Base-by-base conservation (phyloP, 805 yeast species). In the Huiozyma sinensis region DNA sequence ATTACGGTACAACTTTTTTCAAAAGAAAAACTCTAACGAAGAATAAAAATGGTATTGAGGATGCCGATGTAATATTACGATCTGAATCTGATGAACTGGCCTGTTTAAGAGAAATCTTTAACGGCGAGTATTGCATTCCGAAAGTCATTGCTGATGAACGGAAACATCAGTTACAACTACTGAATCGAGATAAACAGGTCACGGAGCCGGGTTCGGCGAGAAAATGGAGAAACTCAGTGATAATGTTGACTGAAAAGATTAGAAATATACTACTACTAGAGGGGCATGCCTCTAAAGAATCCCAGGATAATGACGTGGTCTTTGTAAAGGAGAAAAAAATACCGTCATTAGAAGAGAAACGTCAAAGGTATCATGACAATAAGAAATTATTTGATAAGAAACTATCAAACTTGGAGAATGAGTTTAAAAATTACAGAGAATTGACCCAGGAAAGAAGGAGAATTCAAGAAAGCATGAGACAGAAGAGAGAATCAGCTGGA, bases 341-440 rank as follows among this genome's bases (percentile, higher is more conserved):
- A 24, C 43, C 47, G 6, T 53, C 65, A 8, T 44, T 57, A n/a
- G 59, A 57, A 24, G 53, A 42, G 33, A 58, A 52, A 42, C 51
- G 53, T 24, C 44, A 44, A 27, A 51, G 53, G n/a, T 54, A 49
- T 40, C 47, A 49, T 28, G 39, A 45, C 33, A 49, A 51, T 12
- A 44, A 47, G 28, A 46, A 53, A 11, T 50, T 49, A 36, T 58
- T 63, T 40, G 60, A 63, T 38, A 51, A 57, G n/a, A 50, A 61
- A 6, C 47, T 57, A 11, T 38, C 56, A 10, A 51, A 57, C 6
- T 62, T 65, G 42, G 63, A 61, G 33, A 57, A 60, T 29, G 68
- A 65, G 36, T 71, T 65, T 52, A 66, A 64, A 44, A 69, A 64
- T 41, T 74, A 72, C 47, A 73, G 68, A 48, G 65, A 65, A 44